phyloP scores from a whole-genome alignment of 345 rosid genomes.

The Clarkia xantiana region DNA sequence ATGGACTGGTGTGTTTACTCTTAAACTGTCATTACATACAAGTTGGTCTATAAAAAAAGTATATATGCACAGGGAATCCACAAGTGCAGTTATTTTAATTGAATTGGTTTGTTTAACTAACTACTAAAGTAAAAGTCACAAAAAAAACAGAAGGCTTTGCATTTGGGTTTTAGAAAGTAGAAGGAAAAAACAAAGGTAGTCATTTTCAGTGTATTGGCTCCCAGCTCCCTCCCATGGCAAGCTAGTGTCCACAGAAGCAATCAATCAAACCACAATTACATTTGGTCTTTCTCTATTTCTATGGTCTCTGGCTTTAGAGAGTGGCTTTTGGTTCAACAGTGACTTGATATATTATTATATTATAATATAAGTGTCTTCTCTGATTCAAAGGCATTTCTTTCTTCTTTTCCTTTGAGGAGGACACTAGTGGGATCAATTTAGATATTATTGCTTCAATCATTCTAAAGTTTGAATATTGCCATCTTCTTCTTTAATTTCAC shows the following conservation, averaged over 20 bases:
- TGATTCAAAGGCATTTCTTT: constrained; percentile 1
- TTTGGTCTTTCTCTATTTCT: background rate
- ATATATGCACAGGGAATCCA: no score
- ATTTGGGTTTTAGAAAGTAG: background rate
- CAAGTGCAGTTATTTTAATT: no score
- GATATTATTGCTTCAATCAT: constrained; percentile 45
- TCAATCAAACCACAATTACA: constrained; percentile 4
- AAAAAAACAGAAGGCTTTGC: background rate
- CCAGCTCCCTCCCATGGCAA: no score
- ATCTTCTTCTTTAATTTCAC: background rate
- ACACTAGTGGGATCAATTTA: constrained; percentile 11
- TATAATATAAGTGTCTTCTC: no score
- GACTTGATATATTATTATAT: background rate
- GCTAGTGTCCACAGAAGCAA: constrained; percentile 13
- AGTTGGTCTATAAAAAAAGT: no score
- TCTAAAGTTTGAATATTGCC: constrained; percentile 21
- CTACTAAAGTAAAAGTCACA: no score
- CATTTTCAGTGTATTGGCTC: constrained; percentile 16
- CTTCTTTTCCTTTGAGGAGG: background rate
- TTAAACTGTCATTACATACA: no score
- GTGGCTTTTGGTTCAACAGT: background rate
- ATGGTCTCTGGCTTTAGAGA: background rate
- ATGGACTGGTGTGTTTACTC: no score
- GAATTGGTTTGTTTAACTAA: no score
- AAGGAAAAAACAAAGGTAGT: constrained; percentile 10